Evolutionary conservation across 495 filamentous ascomycete genomes (phyloP), one percentile per base, ranked within the genome.

Genomic region (Evansstolkia leycettana): DNA sequence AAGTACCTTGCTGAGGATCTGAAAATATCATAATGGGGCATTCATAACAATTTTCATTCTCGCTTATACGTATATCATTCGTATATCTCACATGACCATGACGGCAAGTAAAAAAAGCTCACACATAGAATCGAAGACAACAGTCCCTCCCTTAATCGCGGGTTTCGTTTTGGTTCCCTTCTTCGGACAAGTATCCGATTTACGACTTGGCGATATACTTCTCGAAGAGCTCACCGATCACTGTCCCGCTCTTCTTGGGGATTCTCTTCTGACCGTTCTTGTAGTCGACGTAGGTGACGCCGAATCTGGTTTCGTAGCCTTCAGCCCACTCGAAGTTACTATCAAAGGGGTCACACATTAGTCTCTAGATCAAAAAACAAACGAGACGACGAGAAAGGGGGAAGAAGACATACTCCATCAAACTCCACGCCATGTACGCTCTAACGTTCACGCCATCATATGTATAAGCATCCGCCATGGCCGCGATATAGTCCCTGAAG

Each of bases 261-360:
- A 78, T 69, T 26, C 82, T 60, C 66, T 82, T 79, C 65, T 85
- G 80, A 19, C 72, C 73, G 36, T 81, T 73, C 42, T 69, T 64
- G 45, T 87, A 84, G 59, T 84, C 80, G 26, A 86, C 79, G 52
- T 66, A 84, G 5, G 79, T 84, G 30, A 85, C 78, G 26, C 81
- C 80, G 46, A 87, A 87, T 15, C 80, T 67, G n/a, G 81, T 83
- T 57, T 82, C 77, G 54, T 84, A 85, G n/a, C 81, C 80, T 46
- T 87, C 81, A 32, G 81, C 80, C 69, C 68, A 72, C 34, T 72
- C 68, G 28, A 71, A 72, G 49, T 72, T 72, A 40, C 67, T 71
- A 24, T 12, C 28, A 36, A 33, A 2, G 8, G n/a, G n/a, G n/a
- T n/a, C n/a, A 6, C 17, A 23, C 11, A 35, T 60, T 31, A 52